Evolutionary conservation across 257 asterid species (phyloP), one percentile per base, ranked within the genome.

Genomic region (Scutellaria barbata): DNA sequence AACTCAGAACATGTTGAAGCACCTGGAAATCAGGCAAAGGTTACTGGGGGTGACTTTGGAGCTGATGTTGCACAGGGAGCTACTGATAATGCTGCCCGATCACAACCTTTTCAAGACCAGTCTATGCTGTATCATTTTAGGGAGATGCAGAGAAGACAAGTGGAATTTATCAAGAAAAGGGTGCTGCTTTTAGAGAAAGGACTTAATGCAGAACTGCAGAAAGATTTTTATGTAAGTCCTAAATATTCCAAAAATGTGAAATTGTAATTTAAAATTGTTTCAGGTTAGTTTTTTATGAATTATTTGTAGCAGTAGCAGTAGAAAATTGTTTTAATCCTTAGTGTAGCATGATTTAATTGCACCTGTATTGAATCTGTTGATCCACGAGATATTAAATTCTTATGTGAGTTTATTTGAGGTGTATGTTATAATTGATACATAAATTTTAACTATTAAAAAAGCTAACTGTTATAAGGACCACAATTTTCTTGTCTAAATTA

Each of bases 101-200:
- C 93, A 51, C 98, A 88, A 74, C 17, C 63, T 66, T 66, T 64
- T 78, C 97, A 84, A 76, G 98, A 94, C 54, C 86, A 92, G 1
- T 72, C 86, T 55, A 59, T 66, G 59, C 66, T 86, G 46, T 85
- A 78, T 74, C 90, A 83, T 75, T 89, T 84, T 72, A 86, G 96
- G 63, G 99, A 95, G 86, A 84, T 95, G 92, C 99, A 95, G 87
- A 83, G 95, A 79, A 84, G 96, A 74, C 98, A 77, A 69, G 96
- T 89, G 60, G 99, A 95, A 77, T 95, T 89, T 67, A 71, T 95
- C 74, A 95, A 95, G 80, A 94, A 92, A 82, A 83, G 99, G 84
- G 98, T 95, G 75, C 87, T 86, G 60, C 93, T 95, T 77, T 70
- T 95, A 52, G 98, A 95, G 75, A 95, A 89, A 84, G 96, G 88